phyloP scores from a whole-genome alignment of 1,284 basidiomycete genomes.

The Exsudoporus floridanus region DNA sequence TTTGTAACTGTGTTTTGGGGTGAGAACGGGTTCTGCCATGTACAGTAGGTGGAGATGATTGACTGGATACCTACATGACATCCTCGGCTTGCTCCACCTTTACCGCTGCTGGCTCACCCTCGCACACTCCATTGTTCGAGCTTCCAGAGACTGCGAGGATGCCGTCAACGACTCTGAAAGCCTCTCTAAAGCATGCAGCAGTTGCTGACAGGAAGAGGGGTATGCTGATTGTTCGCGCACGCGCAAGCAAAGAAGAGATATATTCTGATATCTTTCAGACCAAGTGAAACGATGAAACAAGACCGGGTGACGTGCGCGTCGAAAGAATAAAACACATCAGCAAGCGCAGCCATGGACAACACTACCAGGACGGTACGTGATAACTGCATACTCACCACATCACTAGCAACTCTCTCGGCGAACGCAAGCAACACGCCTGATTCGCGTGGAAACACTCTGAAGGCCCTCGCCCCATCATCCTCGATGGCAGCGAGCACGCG shows the following conservation, averaged over 20 bases:
- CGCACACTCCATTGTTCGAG: neutral
- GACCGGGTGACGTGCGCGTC: neutral
- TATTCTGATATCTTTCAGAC: conserved; percentile 79
- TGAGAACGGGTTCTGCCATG: neutral
- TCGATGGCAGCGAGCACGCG: conserved; percentile 64
- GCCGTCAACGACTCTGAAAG: conserved; percentile 82
- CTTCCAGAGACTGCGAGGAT: conserved; percentile 53
- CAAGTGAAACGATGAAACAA: neutral
- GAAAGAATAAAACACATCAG: conserved; percentile 1
- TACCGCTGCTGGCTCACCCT: conserved; percentile 32
- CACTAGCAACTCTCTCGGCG: conserved; percentile 71
- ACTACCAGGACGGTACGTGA: neutral
- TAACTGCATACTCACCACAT: conserved; percentile 60
- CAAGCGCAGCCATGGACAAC: neutral
- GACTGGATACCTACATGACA: conserved; percentile 59
- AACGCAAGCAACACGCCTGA: conserved; percentile 75
- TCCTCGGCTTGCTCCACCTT: conserved; percentile 66
- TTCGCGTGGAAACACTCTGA: conserved; percentile 80
- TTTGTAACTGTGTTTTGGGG: conserved; percentile 55
- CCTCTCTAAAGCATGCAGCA: conserved; percentile 87
- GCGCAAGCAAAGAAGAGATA: conserved; percentile 72
- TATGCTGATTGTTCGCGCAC: conserved; percentile 73
- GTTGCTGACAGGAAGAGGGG: conserved; percentile 81
- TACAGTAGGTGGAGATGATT: neutral
- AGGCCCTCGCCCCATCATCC: conserved; percentile 78